Evolutionary conservation across 2,329 filamentous ascomycete species (phyloP).

Genomic region (Sarocladium brachiariae): DNA sequence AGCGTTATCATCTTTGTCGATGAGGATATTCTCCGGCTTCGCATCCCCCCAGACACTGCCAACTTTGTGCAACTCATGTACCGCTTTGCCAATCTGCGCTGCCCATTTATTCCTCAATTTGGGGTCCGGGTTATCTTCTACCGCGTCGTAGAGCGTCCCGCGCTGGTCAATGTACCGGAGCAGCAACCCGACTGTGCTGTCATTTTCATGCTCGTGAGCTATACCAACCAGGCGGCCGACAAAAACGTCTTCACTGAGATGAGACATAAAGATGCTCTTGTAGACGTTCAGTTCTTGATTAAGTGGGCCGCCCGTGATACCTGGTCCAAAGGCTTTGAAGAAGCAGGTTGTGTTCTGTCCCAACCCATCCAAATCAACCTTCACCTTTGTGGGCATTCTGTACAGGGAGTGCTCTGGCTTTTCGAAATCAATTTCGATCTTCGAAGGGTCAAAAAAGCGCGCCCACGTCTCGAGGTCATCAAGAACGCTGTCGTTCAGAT

Average conservation of each 20-base stretch:
- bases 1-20: constrained; percentile 26
- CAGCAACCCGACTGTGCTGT: not conserved
- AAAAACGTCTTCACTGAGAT: not conserved
- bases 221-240: not conserved
- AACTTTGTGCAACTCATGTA: constrained; percentile 20
- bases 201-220: not conserved
- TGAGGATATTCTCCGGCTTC: constrained; percentile 29
- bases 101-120: constrained; percentile 16
- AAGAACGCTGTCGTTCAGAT: no score
- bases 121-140: no score
- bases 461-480: no score
- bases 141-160: not conserved
- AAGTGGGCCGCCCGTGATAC: not conserved
- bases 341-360: no score
- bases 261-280: not conserved
- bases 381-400: no score
- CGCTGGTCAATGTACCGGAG: not conserved
- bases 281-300: not conserved
- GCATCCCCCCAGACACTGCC: constrained; percentile 25
- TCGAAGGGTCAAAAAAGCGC: no score
- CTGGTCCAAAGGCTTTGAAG: no score
- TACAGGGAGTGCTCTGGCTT: no score
- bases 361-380: no score
- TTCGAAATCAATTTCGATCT: no score
- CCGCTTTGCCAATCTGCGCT: constrained; percentile 19